Base-by-base conservation (phyloP, 306 rosid genomes). In the Cucumis melo region DNA sequence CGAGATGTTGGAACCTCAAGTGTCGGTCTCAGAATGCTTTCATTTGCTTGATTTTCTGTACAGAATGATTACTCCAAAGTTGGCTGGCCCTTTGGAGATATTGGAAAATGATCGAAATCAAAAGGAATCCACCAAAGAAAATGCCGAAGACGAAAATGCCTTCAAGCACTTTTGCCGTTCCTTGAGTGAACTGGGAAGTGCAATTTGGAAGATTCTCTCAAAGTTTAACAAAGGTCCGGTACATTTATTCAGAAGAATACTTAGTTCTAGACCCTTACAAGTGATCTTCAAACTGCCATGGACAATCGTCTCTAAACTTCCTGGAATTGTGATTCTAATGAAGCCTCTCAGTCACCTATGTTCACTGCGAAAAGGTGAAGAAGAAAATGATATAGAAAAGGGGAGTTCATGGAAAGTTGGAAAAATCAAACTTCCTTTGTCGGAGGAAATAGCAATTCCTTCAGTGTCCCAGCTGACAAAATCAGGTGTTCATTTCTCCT, bases 381-480 rank as follows among this genome's bases (percentile, higher is more conserved):
- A 82, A 59, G 86, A 79, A 61, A 66, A 11, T 38, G 79, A 80
- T 38, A 74, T 79, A 8, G 86, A 78, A 74, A 70, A 71, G 16
- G 65, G 70, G 20, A 77, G 51, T 77, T 85, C 89, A 8, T 58
- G 78, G 19, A 66, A 80, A 0, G 56, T 62, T 16, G 59, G 19
- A 44, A 50, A 20, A 48, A 21, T 56, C 12, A 81, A 73, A 61
- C 90, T 90, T 20, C 95, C 96, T 6, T 81, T 85, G 34, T 44
- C 87, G 13, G 96, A 91, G 76, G 96, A 92, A 82, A 92, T 92
- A 55, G 29, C 90, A 6, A 82, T 92, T 74, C 98, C 94, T 32
- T 87, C 90, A 0, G 98, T 87, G 9, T 48, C 87, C 5, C 81
- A 87, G 3, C 89, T 92, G 3, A 0, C 57, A 1, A 80, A 70